Evolutionary conservation across 345 rosid species (phyloP).

Genomic region (Crucihimalaya himalaica): DNA sequence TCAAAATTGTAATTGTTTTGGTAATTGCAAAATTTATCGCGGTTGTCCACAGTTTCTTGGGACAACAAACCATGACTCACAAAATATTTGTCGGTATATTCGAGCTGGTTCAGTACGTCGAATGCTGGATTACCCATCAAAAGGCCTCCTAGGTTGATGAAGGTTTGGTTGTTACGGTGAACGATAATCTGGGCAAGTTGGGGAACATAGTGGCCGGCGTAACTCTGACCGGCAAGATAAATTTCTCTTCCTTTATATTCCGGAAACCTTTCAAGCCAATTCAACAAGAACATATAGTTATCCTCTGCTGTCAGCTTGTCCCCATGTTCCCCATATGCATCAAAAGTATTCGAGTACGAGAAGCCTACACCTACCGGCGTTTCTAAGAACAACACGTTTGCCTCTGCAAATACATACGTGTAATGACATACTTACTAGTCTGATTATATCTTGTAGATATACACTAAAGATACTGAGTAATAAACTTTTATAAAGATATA

Average conservation of each 20-base stretch:
- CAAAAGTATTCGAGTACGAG: conserved; percentile 55
- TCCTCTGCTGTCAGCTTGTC: conserved; percentile 56
- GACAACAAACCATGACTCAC: background rate
- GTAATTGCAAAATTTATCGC: background rate
- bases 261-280: conserved; percentile 79
- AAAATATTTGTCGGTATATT: too few relatives aligned
- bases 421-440: background rate
- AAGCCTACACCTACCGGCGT: conserved; percentile 58
- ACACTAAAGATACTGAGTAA: background rate
- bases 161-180: conserved; percentile 53
- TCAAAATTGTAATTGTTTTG: background rate
- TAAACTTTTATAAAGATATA: background rate
- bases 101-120: background rate
- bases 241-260: conserved; percentile 47
- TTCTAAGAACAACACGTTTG: conserved; percentile 53
- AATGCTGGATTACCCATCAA: conserved; percentile 24
- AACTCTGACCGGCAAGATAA: conserved; percentile 82
- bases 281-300: conserved; percentile 57
- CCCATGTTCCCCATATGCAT: conserved; percentile 28
- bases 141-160: conserved; percentile 68
- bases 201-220: conserved; percentile 85
- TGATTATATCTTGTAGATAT: background rate
- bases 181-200: conserved; percentile 65
- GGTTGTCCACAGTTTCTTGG: conserved; percentile 30
- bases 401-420: conserved; percentile 32